A percentile compares a stretch with the other conserved stretches of the same genome.
phyloP scores from a whole-genome alignment of 2,329 filamentous ascomycete genomes.

The Epichloe sibirici region DNA sequence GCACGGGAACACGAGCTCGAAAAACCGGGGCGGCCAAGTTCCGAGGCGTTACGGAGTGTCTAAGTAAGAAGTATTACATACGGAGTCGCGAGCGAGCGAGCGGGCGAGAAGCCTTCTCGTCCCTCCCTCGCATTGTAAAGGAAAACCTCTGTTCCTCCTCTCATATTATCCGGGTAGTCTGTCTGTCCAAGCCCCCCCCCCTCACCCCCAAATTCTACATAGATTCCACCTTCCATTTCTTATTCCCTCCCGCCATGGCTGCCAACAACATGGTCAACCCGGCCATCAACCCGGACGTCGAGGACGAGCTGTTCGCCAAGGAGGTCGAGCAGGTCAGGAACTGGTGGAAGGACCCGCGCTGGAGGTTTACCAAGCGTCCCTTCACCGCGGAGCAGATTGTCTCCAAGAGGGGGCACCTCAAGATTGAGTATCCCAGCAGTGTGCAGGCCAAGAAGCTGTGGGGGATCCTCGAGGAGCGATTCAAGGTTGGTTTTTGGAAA shows the following conservation, averaged over 20 bases:
- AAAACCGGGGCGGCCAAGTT: conserved; percentile 2
- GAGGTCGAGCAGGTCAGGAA: conserved; percentile 82
- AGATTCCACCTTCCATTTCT: not conserved
- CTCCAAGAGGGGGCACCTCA: conserved; percentile 82
- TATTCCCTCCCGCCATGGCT: conserved; percentile 32
- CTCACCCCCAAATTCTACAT: no score
- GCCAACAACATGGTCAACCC: conserved; percentile 50
- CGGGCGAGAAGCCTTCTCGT: not conserved
- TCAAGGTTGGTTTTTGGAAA: conserved; percentile 47
- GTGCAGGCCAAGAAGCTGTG: conserved; percentile 87
- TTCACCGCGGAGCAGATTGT: conserved; percentile 97
- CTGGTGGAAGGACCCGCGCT: conserved; percentile 90
- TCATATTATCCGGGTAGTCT: no score
- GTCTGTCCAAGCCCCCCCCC: no score
- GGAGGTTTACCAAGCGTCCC: conserved; percentile 82
- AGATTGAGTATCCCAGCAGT: conserved; percentile 86
- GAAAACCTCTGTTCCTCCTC: not conserved
- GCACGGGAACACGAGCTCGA: conserved; percentile 2
- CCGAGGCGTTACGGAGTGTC: conserved; percentile 2
- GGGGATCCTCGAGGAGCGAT: conserved; percentile 76
- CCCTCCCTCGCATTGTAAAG: not conserved
- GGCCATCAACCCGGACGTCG: conserved; percentile 41
- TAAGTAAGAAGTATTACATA: not conserved
- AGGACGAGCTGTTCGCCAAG: conserved; percentile 58
- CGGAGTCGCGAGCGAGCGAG: not conserved